Percentiles rank a stretch among this genome's conserved stretches.
Evolutionary conservation across 2,329 filamentous ascomycete species (phyloP).

Genomic region (Talaromyces islandicus): DNA sequence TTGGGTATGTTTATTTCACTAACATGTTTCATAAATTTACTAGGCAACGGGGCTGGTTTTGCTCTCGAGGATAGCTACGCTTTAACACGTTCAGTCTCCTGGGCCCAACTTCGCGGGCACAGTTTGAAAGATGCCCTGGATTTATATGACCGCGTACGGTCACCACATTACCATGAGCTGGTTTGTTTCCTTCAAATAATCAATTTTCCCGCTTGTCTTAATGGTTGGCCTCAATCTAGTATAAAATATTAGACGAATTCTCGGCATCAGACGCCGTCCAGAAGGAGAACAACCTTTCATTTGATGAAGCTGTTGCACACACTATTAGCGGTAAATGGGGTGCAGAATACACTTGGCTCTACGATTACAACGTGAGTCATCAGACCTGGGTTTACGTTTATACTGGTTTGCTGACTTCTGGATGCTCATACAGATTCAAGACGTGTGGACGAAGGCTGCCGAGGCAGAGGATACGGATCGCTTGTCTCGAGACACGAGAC

Average conservation of each 20-base stretch:
- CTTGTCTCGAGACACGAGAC: background rate
- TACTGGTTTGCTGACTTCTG: background rate
- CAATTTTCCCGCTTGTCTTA: no score
- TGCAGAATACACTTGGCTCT: background rate
- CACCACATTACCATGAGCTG: background rate
- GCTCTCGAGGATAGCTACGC: constrained; percentile 11
- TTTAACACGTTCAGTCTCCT: constrained; percentile 3
- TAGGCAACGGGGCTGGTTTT: constrained; percentile 9
- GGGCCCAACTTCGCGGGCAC: constrained; percentile 2
- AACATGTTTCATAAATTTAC: background rate
- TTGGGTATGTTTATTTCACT: background rate
- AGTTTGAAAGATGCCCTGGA: background rate
- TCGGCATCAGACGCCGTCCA: background rate
- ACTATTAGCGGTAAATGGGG: background rate
- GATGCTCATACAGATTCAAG: background rate
- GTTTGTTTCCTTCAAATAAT: background rate
- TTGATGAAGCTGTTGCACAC: constrained; percentile 1
- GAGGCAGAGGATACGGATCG: background rate
- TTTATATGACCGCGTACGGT: constrained; percentile 1
- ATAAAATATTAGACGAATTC: background rate
- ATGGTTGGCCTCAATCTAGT: background rate
- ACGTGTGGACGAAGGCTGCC: constrained; percentile 1
- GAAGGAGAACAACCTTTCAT: background rate
- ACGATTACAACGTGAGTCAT: constrained; percentile 3
- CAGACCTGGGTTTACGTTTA: no score